Percentiles rank a stretch among this genome's conserved stretches.
These are phyloP conservation scores for Ormosia emarginata DNA, from an alignment of 306 rosid species.

Conservation along the genomic window DNA sequence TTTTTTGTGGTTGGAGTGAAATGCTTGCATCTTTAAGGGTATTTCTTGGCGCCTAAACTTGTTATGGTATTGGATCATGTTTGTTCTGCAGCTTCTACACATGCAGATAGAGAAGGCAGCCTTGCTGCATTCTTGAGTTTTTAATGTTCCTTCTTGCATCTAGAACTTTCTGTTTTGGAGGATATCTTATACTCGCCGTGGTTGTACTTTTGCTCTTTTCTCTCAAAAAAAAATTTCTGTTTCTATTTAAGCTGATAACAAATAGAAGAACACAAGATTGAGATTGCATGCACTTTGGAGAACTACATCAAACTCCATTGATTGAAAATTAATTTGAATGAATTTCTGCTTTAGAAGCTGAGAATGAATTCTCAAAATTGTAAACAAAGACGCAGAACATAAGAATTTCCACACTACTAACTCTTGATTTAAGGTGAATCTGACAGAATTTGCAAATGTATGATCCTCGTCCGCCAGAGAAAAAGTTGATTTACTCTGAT, in stretches of 20 bases:
- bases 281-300: background rate
- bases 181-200: background rate
- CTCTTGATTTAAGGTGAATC: slow-evolving; percentile 78
- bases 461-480: slow-evolving; percentile 73
- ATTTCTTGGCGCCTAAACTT: background rate
- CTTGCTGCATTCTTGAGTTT: background rate
- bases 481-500: slow-evolving; percentile 67
- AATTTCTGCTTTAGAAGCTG: background rate
- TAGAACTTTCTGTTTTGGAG: background rate
- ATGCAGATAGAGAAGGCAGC: background rate
- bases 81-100: background rate
- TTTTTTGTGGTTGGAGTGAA: background rate
- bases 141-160: background rate
- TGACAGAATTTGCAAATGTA: slow-evolving; percentile 63
- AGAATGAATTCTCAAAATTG: background rate
- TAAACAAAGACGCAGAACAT: background rate
- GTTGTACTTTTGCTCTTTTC: background rate
- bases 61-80: background rate
- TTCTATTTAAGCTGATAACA: background rate
- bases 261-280: background rate
- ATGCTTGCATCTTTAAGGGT: background rate
- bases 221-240: background rate
- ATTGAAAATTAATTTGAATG: background rate
- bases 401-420: slow-evolving; percentile 29
- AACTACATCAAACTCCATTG: background rate